Conservation (phyloP, 169 alveolate genomes). For the Cryptosporidium meleagridis region DNA sequence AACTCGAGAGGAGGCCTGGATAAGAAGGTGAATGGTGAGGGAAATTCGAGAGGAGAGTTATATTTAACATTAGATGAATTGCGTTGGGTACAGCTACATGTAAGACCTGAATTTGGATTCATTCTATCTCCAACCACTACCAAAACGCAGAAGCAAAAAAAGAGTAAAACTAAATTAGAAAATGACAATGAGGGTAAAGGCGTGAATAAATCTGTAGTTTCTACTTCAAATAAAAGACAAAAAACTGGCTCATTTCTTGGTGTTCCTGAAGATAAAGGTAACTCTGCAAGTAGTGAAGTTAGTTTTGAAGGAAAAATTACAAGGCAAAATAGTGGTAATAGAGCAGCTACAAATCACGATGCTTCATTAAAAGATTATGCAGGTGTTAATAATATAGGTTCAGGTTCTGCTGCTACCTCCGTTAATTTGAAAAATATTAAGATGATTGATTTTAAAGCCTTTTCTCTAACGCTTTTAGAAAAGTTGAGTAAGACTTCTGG, state of each 20-base stretch:
- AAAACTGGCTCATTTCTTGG: neutral
- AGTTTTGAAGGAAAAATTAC: conserved; percentile 50
- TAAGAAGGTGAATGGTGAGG: conserved; percentile 33
- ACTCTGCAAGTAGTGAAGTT: conserved; percentile 5
- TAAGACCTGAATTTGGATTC: conserved; percentile 64
- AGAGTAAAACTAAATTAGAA: conserved; percentile 18
- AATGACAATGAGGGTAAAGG: neutral
- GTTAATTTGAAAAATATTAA: neutral
- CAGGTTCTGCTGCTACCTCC: neutral
- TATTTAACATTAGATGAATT: conserved; percentile 46
- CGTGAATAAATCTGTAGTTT: neutral
- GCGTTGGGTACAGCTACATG: conserved; percentile 54
- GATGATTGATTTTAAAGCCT: conserved; percentile 46
- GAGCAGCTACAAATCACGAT: neutral
- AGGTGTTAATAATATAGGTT: neutral
- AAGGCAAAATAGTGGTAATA: conserved; percentile 30
- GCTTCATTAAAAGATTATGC: neutral
- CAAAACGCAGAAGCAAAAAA: conserved; percentile 16
- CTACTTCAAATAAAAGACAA: conserved; percentile 12
- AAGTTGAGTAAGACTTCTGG: conserved; percentile 78
- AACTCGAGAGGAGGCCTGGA: conserved; percentile 12
- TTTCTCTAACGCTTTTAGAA: conserved; percentile 73
- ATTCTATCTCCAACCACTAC: conserved; percentile 26
- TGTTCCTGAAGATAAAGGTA: conserved; percentile 16
- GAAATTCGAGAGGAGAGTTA: conserved; percentile 47